These are phyloP conservation scores for Pachyrhizus erosus DNA, from an alignment of 306 rosid genomes.

Conservation along the genomic window DNA sequence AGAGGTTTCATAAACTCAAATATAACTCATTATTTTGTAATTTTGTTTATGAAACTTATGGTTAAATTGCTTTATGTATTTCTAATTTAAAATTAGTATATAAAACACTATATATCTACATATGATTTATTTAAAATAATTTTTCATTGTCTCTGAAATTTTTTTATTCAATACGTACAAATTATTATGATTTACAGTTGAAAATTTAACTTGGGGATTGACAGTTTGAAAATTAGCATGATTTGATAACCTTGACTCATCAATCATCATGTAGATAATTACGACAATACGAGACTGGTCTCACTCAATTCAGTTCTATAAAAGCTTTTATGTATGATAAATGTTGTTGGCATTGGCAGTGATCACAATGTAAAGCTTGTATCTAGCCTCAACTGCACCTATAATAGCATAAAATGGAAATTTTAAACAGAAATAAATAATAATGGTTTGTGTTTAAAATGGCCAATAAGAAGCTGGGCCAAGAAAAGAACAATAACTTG, in stretches of 20 bases:
- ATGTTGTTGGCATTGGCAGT: slow-evolving; percentile 33
- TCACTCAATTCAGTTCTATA: slow-evolving; percentile 15
- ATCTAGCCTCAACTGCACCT: slow-evolving; percentile 41
- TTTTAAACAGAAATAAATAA: slow-evolving; percentile 32
- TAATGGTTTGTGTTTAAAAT: slow-evolving; percentile 45
- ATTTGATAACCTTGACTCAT: background rate
- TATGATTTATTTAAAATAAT: background rate
- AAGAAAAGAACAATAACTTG: slow-evolving; percentile 33
- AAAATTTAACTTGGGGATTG: background rate
- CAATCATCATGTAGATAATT: background rate
- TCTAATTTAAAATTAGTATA: background rate
- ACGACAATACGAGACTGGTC: background rate
- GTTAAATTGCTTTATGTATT: background rate
- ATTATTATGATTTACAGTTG: background rate
- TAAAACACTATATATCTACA: background rate
- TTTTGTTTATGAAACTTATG: no score
- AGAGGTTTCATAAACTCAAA: background rate
- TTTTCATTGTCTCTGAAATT: background rate
- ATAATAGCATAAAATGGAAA: slow-evolving; percentile 39
- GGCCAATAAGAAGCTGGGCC: slow-evolving; percentile 40
- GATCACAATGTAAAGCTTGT: slow-evolving; percentile 36
- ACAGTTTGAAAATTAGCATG: background rate
- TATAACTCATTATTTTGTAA: no score
- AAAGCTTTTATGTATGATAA: slow-evolving; percentile 22
- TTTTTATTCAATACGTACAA: background rate